A percentile compares a stretch with the other conserved stretches of the same genome.
Evolutionary conservation across 192 early-diverging fungal species (phyloP).

Genomic region (Coemansia sp.): DNA sequence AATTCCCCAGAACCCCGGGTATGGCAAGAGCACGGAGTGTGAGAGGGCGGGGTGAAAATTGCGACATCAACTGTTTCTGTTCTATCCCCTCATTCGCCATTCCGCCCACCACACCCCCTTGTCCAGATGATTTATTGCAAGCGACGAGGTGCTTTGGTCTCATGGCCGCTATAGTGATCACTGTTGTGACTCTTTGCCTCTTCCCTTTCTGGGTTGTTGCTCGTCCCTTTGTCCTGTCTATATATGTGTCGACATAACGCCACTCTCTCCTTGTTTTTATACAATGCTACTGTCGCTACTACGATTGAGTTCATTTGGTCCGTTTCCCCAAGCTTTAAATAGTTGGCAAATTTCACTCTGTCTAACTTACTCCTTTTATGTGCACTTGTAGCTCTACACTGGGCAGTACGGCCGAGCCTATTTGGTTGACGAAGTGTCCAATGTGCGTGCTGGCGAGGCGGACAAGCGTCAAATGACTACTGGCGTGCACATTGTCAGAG

Average conservation of each 20-base stretch:
- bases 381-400: constrained; percentile 40
- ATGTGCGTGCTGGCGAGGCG: constrained; percentile 37
- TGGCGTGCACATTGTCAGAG: constrained; percentile 47
- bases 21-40: background rate
- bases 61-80: background rate
- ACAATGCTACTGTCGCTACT: background rate
- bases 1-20: background rate
- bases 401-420: constrained; percentile 47
- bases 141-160: constrained; percentile 2
- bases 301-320: background rate
- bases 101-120: background rate
- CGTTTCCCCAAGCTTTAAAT: background rate
- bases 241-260: background rate
- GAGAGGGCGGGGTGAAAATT: background rate
- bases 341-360: background rate
- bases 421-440: constrained; percentile 34
- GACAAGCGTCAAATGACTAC: constrained; percentile 51
- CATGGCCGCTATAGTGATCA: constrained; percentile 19
- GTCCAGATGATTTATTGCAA: background rate
- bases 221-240: background rate
- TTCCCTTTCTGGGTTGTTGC: background rate
- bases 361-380: background rate
- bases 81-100: background rate
- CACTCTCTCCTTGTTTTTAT: background rate
- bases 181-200: constrained; percentile 16